These are phyloP conservation scores for Fusarium nelsonii DNA, from an alignment of 2,329 filamentous ascomycete species.

Conservation along the genomic window DNA sequence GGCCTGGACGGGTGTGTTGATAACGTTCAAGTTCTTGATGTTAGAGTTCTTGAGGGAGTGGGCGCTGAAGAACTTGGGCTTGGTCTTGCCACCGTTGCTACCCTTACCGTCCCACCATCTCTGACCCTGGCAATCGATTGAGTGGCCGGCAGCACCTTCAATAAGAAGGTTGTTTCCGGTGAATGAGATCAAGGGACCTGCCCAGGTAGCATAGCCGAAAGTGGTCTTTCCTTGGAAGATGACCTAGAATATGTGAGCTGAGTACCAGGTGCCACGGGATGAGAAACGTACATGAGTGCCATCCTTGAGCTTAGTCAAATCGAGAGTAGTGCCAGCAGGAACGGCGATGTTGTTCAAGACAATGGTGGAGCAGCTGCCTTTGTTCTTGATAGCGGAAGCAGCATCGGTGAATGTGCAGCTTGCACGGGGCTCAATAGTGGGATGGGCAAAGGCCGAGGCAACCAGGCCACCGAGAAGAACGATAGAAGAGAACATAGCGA, in stretches of 20 bases:
- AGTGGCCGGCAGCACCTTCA: slow-evolving; percentile 61
- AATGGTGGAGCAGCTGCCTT: slow-evolving; percentile 66
- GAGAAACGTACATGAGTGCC: slow-evolving; percentile 56
- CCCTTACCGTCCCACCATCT: slow-evolving; percentile 73
- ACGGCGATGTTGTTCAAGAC: slow-evolving; percentile 65
- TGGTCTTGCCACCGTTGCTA: slow-evolving; percentile 69
- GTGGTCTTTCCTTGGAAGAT: slow-evolving; percentile 75
- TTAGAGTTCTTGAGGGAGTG: slow-evolving; percentile 54
- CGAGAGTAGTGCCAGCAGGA: slow-evolving; percentile 69
- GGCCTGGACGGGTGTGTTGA: slow-evolving; percentile 58
- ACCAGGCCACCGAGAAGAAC: slow-evolving; percentile 49
- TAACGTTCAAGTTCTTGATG: slow-evolving; percentile 55
- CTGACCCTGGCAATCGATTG: slow-evolving; percentile 67
- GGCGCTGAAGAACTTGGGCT: slow-evolving; percentile 72
- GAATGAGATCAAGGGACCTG: slow-evolving; percentile 72
- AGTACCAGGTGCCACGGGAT: fast-evolving
- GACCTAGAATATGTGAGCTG: slow-evolving; percentile 47
- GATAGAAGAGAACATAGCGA: slow-evolving; percentile 36
- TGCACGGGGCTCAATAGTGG: slow-evolving; percentile 42
- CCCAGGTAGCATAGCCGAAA: slow-evolving; percentile 75
- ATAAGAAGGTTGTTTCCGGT: slow-evolving; percentile 68
- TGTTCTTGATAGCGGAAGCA: slow-evolving; percentile 60
- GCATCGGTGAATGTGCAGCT: slow-evolving; percentile 68
- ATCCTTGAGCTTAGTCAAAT: slow-evolving; percentile 64
- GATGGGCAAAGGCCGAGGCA: slow-evolving; percentile 42